Conservation (phyloP, 2,329 filamentous ascomycete genomes). For the Penicillium sp. region DNA sequence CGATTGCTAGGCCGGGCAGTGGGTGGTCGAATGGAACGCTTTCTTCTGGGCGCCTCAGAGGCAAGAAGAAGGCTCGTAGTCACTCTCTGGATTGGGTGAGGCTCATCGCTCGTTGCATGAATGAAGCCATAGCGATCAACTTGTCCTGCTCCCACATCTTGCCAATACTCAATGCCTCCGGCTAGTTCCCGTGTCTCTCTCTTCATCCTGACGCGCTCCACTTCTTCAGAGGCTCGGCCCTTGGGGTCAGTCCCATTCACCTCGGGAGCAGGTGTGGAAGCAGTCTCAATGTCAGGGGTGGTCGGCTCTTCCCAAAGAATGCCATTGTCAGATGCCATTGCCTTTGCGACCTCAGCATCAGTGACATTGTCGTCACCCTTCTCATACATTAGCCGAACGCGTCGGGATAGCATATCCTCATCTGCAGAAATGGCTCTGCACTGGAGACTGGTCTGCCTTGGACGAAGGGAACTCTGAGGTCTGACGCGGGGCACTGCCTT, state of each 20-base stretch:
- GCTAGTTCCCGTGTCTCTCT: slow-evolving; percentile 60
- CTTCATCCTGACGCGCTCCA: slow-evolving; percentile 40
- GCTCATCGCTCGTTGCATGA: slow-evolving; percentile 33
- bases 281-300: slow-evolving; percentile 31
- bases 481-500: slow-evolving; percentile 31
- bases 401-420: slow-evolving; percentile 63
- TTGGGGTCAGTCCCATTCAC: slow-evolving; percentile 30
- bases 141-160: slow-evolving; percentile 58
- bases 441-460: slow-evolving; percentile 38
- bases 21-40: slow-evolving; percentile 53
- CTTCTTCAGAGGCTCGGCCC: slow-evolving; percentile 30
- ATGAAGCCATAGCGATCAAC: slow-evolving; percentile 70
- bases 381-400: slow-evolving; percentile 65
- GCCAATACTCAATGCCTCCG: slow-evolving; percentile 67
- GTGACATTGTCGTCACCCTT: slow-evolving; percentile 59
- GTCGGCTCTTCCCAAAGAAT: slow-evolving; percentile 43
- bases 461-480: slow-evolving; percentile 40
- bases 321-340: slow-evolving; percentile 41
- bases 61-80: slow-evolving; percentile 61
- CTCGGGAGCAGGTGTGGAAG: slow-evolving; percentile 28
- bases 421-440: slow-evolving; percentile 61
- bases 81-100: slow-evolving; percentile 56
- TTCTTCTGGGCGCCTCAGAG: slow-evolving; percentile 57
- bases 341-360: slow-evolving; percentile 42
- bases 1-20: slow-evolving; percentile 49